Base-by-base conservation (phyloP, 345 rosid genomes). In the Ceriops decandra region DNA sequence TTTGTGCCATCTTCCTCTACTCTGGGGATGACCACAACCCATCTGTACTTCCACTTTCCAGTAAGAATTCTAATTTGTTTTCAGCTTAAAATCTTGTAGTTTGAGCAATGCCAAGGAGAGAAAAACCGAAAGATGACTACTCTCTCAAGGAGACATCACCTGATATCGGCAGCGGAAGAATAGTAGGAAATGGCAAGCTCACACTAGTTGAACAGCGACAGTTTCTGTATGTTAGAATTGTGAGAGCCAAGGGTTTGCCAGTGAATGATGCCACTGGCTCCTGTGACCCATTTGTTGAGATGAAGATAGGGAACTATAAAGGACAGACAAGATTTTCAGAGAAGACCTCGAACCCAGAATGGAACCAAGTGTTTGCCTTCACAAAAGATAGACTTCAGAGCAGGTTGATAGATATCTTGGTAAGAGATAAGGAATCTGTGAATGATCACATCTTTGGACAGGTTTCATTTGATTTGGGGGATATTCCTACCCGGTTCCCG, bases 351-450 rank as follows among this genome's bases (percentile, higher is more conserved):
- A 73, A 80, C 51, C 82, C 84, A 1, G 79, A 75, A 47, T 83
- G 80, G 86, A 67, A 65, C 71, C 78, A 77, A 67, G 81, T 78
- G 27, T 86, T 82, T 66, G 84, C 87, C 53, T 85, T 83, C 71
- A 52, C 81, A 0, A 83, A 78, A 75, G 82, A 82, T 21, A 72
- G 78, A 13, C 77, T 82, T 24, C 86, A 84, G 59, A 76, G 78
- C 27, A 63, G 61, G 36, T 11, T 63, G 17, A 64, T 86, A 20
- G 85, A 85, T 62, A 71, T 86, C 11, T 24, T 49, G 5, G 83
- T 81, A 6, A 80, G 32, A 72, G 77, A 77, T 63, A 79, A 70
- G 35, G 71, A 62, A 19, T 16, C 38, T 52, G 62, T 33, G 20
- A 57, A 52, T 57, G 70, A 77, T 47, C 79, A 69, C 36, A 54